These are phyloP conservation scores for Pseudocercospora pini-densiflorae DNA, from an alignment of 2,329 filamentous ascomycete species.

Conservation along the genomic window DNA sequence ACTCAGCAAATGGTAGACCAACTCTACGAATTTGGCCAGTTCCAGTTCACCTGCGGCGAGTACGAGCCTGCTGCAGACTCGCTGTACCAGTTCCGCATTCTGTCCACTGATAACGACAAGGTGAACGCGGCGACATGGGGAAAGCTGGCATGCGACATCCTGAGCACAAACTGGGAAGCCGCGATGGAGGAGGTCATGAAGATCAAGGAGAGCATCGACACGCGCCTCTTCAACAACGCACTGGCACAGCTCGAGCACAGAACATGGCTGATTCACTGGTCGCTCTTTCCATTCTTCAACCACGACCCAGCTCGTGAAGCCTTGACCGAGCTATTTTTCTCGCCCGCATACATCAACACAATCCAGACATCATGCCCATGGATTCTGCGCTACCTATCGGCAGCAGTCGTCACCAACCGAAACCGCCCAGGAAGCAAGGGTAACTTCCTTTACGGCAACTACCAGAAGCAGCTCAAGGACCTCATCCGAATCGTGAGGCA, in stretches of 20 bases:
- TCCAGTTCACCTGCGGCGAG: slow-evolving; percentile 97
- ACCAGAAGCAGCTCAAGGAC: slow-evolving; percentile 99
- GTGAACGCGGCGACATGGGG: slow-evolving; percentile 96
- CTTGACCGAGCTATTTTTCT: slow-evolving; percentile 96
- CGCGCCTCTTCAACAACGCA: slow-evolving; percentile 93
- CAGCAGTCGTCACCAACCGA: slow-evolving; percentile 90
- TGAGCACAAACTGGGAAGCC: slow-evolving; percentile 92
- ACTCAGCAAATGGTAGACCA: slow-evolving; percentile 95
- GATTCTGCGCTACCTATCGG: slow-evolving; percentile 92
- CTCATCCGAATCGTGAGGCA: slow-evolving; percentile 93
- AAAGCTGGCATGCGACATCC: slow-evolving; percentile 94
- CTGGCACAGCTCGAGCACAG: slow-evolving; percentile 94
- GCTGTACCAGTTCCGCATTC: slow-evolving; percentile 95
- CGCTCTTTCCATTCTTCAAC: slow-evolving; percentile 99
- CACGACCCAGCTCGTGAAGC: slow-evolving; percentile 87
- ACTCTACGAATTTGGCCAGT: slow-evolving; percentile 93
- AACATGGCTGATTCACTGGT: slow-evolving; percentile 98
- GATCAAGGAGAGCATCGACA: slow-evolving; percentile 90
- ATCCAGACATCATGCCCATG: slow-evolving; percentile 98
- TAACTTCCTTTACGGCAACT: slow-evolving; percentile 91
- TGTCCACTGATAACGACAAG: slow-evolving; percentile 98
- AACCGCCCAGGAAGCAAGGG: slow-evolving; percentile 79
- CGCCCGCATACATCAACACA: slow-evolving; percentile 96
- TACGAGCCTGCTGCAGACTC: slow-evolving; percentile 89
- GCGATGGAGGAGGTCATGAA: slow-evolving; percentile 90